Evolutionary conservation across 2,329 filamentous ascomycete species (phyloP), one percentile per base, ranked within the genome.

Genomic region (Aspergillus floridensis): DNA sequence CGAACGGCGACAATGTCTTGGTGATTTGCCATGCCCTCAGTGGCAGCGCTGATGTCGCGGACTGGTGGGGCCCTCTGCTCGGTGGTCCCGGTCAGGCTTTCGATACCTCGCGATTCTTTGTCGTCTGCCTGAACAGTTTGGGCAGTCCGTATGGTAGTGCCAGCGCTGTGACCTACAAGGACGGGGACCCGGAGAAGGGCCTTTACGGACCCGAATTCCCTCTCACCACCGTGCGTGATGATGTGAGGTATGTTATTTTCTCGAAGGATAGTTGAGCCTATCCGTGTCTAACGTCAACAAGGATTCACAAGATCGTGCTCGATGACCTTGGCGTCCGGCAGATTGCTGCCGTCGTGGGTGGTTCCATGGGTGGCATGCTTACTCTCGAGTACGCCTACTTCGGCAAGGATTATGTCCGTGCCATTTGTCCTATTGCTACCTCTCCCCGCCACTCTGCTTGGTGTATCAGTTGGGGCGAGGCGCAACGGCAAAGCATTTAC

Each of bases 201-300:
- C 85, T 85, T 67, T 99, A 99, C 71, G 95, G 95, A 0, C 95
- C 95, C 1, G 95, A 99, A 71, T 99, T 99, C 67, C 95, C 95
- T 50, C 79, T 99, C 64, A 97, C 95, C 1, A 98, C 95, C 0
- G 91, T 99, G 64, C 84, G 93, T 65, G 95, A 99, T 73, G 95
- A 99, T 79, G 93, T 98, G 56, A 92, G 90, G 90, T 95, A 79
- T 79, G 89, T 64, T 8, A 16, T 8, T 16, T 8, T 16, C 2
- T 53, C 22, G 16, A 10, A 41, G 4, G 35, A 24, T 26, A 5
- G 2, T 14, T 19, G 26, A 7, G 41, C 7, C 14, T 5, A n/a
- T 5, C 10, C 14, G n/a, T 16, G 24, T 35, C 58, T 70, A 22
- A 64, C 46, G 32, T 46, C 31, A 50, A 29, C 48, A 64, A 82